These are phyloP conservation scores for Trametes hirsuta DNA, from an alignment of 1,284 basidiomycete species.

Conservation along the genomic window DNA sequence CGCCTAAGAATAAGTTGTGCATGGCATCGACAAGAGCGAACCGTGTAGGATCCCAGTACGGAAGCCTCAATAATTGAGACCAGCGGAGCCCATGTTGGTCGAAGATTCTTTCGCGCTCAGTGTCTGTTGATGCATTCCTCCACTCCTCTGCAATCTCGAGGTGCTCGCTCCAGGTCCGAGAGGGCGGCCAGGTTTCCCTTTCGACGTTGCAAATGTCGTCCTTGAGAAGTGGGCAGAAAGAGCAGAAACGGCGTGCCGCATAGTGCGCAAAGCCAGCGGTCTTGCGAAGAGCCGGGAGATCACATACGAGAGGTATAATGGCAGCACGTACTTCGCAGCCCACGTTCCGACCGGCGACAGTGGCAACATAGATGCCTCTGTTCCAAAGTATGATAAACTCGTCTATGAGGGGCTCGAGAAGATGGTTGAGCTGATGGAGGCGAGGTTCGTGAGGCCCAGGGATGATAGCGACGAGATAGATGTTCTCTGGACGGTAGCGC, in stretches of 20 bases:
- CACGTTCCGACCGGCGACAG: not conserved
- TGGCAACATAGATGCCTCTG: slow-evolving; percentile 12
- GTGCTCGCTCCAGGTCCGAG: slow-evolving; percentile 9
- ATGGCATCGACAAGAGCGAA: slow-evolving; percentile 21
- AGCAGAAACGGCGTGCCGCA: slow-evolving; percentile 22
- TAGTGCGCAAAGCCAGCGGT: slow-evolving; percentile 17
- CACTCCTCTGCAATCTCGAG: slow-evolving; percentile 28
- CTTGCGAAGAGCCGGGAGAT: slow-evolving; percentile 19
- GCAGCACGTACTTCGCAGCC: slow-evolving; percentile 19
- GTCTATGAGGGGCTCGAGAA: slow-evolving; percentile 27
- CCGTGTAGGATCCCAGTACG: slow-evolving; percentile 43
- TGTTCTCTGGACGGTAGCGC: too few relatives aligned
- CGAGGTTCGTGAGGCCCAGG: slow-evolving; percentile 19
- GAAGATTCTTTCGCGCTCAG: slow-evolving; percentile 28
- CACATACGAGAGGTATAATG: slow-evolving; percentile 22
- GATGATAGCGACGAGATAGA: too few relatives aligned
- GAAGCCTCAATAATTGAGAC: slow-evolving; percentile 39
- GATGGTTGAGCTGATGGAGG: slow-evolving; percentile 25
- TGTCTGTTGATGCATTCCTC: slow-evolving; percentile 30
- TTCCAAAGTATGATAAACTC: slow-evolving; percentile 25
- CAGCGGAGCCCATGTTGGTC: slow-evolving; percentile 37
- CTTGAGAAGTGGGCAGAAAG: slow-evolving; percentile 14
- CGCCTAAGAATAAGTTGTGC: slow-evolving; percentile 14
- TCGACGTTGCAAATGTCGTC: slow-evolving; percentile 15
- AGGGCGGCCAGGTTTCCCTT: slow-evolving; percentile 6